Evolutionary conservation across 1,139 yeast species (phyloP), one percentile per base, ranked within the genome.

Genomic region (Scheffersomyces lignicola): DNA sequence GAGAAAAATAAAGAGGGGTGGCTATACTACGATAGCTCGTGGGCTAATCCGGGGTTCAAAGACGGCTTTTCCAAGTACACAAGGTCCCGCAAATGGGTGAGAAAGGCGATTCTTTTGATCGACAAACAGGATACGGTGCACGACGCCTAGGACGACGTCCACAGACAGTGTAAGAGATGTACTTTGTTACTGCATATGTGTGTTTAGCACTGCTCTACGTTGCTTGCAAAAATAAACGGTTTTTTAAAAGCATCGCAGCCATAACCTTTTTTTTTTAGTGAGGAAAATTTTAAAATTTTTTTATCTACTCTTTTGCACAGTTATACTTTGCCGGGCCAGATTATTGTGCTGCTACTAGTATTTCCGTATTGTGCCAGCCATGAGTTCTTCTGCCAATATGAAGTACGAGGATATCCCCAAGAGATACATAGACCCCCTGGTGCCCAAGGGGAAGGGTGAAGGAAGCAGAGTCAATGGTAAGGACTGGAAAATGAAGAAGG

Each of bases 61-160:
- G 83, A 78, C 43, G 76, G 81, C 1, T 58, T 77, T 24, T 58
- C 72, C 2, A 66, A 66, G 37, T 76, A 65, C 45, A 78, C 83
- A 0, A 53, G 84, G 29, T 52, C 75, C 0, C 56, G 83, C 32
- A 66, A 58, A 41, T 75, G 82, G 79, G 53, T 52, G 2, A 61
- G 83, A 38, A 62, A 58, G 35, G 80, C 81, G 3, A 51, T 60
- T 13, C 58, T 77, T 35, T 54, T 67, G 5, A 66, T 73, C 12
- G 75, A 72, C 42, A 69, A 69, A 42, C 61, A 58, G 35, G 54
- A 56, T 9, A 60, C 56, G 21, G 58, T 53, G 11, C 51, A 51
- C 36, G 59, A 54, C 36, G 58, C 52, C 32, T 44, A 34, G 25
- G 13, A 16, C 10, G 22, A 25, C 25, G 35, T 12, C 29, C 21